A percentile compares a stretch with the other conserved stretches of the same genome.
phyloP scores from a whole-genome alignment of 768 basidiomycete genomes.

The Dentipellis sp. region DNA sequence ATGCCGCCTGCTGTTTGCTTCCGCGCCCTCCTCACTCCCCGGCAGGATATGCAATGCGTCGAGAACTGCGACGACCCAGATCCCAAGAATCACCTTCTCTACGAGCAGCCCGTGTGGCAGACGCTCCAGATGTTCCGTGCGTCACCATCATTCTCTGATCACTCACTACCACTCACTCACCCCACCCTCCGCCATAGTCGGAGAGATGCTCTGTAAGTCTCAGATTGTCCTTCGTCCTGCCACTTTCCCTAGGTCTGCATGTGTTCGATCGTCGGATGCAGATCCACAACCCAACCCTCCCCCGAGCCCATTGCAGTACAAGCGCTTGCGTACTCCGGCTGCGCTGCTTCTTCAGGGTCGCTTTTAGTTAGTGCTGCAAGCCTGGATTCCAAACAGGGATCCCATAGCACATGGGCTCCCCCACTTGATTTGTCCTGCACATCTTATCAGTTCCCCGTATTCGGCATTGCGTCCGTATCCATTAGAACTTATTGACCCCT shows the following conservation, averaged over 20 bases:
- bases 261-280: too few relatives aligned
- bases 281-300: too few relatives aligned
- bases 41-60: slow-evolving; percentile 95
- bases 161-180: slow-evolving; percentile 20
- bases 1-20: slow-evolving; percentile 12
- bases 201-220: slow-evolving; percentile 86
- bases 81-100: slow-evolving; percentile 55
- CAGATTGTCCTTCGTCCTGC: slow-evolving; percentile 12
- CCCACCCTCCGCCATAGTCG: slow-evolving; percentile 42
- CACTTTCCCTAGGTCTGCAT: background rate
- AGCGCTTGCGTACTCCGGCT: too few relatives aligned
- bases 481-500: slow-evolving; percentile 3
- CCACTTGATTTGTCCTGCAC: too few relatives aligned
- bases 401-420: too few relatives aligned
- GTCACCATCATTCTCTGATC: slow-evolving; percentile 22
- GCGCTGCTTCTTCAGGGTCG: too few relatives aligned
- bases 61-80: slow-evolving; percentile 76
- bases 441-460: too few relatives aligned
- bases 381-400: too few relatives aligned
- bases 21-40: background rate
- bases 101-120: slow-evolving; percentile 94
- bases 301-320: too few relatives aligned
- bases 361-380: too few relatives aligned
- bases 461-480: too few relatives aligned
- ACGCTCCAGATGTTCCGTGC: slow-evolving; percentile 83